Evolutionary conservation across 352 stramenopile genomes (phyloP), one percentile per base, ranked within the genome.

Genomic region (Thraustochytrium striatum): DNA sequence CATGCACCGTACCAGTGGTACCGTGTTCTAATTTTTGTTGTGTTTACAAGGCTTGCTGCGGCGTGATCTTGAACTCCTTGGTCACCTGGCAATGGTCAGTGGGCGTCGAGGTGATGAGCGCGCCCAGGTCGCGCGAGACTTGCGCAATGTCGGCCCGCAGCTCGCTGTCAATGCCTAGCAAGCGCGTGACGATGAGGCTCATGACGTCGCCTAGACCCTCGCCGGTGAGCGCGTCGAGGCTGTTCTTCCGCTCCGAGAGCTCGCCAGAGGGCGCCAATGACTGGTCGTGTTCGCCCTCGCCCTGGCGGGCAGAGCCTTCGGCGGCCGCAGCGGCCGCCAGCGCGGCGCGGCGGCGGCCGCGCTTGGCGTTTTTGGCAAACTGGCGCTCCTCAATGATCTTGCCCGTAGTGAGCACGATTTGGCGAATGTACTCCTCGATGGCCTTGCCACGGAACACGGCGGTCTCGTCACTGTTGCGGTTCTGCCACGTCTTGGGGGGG

Each of bases 11-110:
- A 47, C 5, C 39, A 13, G 39, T 5, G 39, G 5, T 47, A 13
- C 39, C 39, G 39, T 5, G 39, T 47, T 47, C 5, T 13, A 13
- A 35, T 5, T 7, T 61, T 61, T 7, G 5, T 36, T 19, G 7
- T 19, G 30, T 5, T 75, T 30, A 75, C 8, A 75, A 32, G 11
- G 65, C 65, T 7, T 75, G 65, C 36, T 75, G 65, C 21, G 65
- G 65, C 1, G 65, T 75, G 52, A 75, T 75, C 41, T 75, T 75
- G 50, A 75, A 75, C 65, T 75, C 65, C 39, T 75, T 75, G 5
- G 65, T 75, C 1, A 75, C 65, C 13, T 70, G 43, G 32, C 43
- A 30, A 2, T 75, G 65, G 36, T 75, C 65, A 39, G 50, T 30
- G 16, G 65, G 65, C 25, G 65, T 61, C 8, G 65, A 75, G 19